Evolutionary conservation across 306 rosid species (phyloP), one percentile per base, ranked within the genome.

Genomic region (Vigna radiata): DNA sequence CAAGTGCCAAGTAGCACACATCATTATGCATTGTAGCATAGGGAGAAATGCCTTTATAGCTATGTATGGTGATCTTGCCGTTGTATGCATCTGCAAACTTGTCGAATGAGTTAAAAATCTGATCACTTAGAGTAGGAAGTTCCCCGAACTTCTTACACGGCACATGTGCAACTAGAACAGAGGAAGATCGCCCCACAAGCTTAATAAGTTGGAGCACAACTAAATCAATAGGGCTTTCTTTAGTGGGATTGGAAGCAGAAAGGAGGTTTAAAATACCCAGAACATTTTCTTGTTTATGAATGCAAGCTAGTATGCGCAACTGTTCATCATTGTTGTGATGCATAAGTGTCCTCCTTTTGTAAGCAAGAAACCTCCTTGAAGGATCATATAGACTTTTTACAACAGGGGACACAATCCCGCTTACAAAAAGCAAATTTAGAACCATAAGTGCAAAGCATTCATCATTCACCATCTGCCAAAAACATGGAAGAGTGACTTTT

Each of bases 1-100:
- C 96, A 16, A 87, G 90, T 43, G 94, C 92, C 49, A 85, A 49
- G 72, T 84, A 89, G 85, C 96, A 91, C 1, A 91, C 92, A 56
- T 91, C 94, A 70, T 87, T 87, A 86, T 91, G 91, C 96, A 91
- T 91, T 21, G 94, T 86, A n/a, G 87, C 76, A 80, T 81, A 86
- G 2, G 91, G 96, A 47, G 91, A 91, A 19, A 89, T 83, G 60
- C 90, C 93, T 65, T 86, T 84, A 44, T 78, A 91, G 82, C 83
- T 89, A 58, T 79, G 83, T 2, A 89, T 14, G 7, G 64, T 12
- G 48, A 87, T 61, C 19, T 77, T 79, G 29, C 75, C 87, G 43
- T 25, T 44, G 33, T 63, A 75, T 54, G 55, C 81, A 8, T 53
- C 23, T 79, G 75, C 84, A 68, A 83, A 84, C 68, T 76, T 85